Evolutionary conservation across 1,284 basidiomycete species (phyloP).

Genomic region (Phaffia rhodozyma): DNA sequence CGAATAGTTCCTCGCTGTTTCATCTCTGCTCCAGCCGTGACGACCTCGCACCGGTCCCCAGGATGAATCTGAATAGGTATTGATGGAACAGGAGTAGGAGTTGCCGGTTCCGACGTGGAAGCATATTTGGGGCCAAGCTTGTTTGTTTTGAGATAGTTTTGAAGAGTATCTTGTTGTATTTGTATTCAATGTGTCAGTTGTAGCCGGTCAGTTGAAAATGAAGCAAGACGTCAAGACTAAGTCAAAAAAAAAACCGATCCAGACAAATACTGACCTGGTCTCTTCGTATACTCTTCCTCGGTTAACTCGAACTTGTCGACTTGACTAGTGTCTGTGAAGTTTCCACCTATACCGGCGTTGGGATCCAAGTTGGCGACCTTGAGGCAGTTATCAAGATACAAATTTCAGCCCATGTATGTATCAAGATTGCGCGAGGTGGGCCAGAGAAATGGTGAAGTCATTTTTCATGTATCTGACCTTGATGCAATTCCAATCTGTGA

Average conservation of each 20-base stretch:
- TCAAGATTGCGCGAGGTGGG: not conserved
- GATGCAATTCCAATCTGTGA: slow-evolving; percentile 37
- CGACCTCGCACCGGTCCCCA: slow-evolving; percentile 73
- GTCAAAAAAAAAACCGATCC: not conserved
- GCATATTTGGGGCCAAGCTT: slow-evolving; percentile 78
- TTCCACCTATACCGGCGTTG: slow-evolving; percentile 35
- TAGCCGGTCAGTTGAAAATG: no score
- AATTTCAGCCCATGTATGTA: not conserved
- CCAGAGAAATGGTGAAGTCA: slow-evolving; percentile 4
- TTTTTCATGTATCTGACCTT: slow-evolving; percentile 45
- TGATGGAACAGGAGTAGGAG: slow-evolving; percentile 23
- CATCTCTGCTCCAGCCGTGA: slow-evolving; percentile 47
- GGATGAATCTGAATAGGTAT: slow-evolving; percentile 26
- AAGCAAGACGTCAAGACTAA: not conserved
- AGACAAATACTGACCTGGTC: slow-evolving; percentile 46
- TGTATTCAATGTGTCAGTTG: not conserved
- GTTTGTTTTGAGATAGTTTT: slow-evolving; percentile 77
- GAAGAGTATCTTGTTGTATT: slow-evolving; percentile 60
- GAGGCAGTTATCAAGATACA: not conserved
- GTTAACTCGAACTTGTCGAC: slow-evolving; percentile 90
- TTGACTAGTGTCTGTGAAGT: slow-evolving; percentile 68
- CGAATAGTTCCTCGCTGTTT: slow-evolving; percentile 70
- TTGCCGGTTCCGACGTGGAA: slow-evolving; percentile 33
- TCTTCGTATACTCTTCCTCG: slow-evolving; percentile 64
- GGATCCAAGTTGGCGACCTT: slow-evolving; percentile 73